Conservation (phyloP, 1,284 basidiomycete genomes). For the Pyrrhoderma noxium region DNA sequence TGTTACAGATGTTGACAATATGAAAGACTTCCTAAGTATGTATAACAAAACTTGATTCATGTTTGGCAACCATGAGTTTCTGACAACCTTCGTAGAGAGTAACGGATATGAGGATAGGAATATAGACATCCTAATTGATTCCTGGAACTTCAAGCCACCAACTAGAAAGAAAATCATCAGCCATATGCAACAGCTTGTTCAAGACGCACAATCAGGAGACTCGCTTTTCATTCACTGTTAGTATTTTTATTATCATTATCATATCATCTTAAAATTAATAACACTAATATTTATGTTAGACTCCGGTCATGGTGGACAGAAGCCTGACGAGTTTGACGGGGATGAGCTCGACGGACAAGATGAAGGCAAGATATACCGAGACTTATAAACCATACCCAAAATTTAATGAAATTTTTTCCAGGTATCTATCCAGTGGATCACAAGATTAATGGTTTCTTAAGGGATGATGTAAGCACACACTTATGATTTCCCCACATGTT, state of each 20-base stretch:
- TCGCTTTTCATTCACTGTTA: constrained; percentile 88
- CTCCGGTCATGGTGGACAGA: constrained; percentile 54
- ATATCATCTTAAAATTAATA: background rate
- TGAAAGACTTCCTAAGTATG: constrained; percentile 60
- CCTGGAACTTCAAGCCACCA: constrained; percentile 56
- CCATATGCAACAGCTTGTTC: constrained; percentile 88
- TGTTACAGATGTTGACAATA: background rate
- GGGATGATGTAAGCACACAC: constrained; percentile 65
- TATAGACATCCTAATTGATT: constrained; percentile 82
- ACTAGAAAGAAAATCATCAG: constrained; percentile 74
- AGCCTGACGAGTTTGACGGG: constrained; percentile 36
- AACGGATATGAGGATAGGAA: constrained; percentile 73
- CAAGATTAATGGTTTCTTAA: constrained; percentile 60
- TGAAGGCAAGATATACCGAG: constrained; percentile 27
- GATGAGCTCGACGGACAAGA: constrained; percentile 31
- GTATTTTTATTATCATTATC: constrained; percentile 25
- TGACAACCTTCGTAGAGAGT: constrained; percentile 33
- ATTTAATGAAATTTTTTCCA: constrained; percentile 22
- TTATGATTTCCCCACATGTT: background rate
- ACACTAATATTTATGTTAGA: constrained; percentile 22
- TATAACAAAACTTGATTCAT: too few species aligned
- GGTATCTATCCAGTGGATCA: constrained; percentile 85
- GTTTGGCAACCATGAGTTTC: too few species aligned
- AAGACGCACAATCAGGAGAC: constrained; percentile 71
- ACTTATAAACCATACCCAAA: constrained; percentile 5